Evolutionary conservation across 2,329 filamentous ascomycete genomes (phyloP).

Genomic region (Eutypa lata): DNA sequence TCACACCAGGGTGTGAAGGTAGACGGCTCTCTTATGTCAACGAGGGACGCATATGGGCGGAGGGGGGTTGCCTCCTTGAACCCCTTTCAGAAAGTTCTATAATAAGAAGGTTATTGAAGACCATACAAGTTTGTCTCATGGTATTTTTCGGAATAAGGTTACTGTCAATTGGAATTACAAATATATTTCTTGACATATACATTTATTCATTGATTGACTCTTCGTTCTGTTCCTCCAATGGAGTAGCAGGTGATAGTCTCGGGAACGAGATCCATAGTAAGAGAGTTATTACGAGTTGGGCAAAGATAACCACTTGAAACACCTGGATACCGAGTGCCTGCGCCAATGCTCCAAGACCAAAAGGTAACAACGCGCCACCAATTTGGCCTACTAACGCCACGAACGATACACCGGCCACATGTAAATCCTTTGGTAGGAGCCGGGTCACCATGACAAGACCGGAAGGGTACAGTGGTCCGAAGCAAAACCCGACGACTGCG

Average conservation of each 20-base stretch:
- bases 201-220: no score
- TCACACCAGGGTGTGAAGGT: no score
- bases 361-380: conserved; percentile 40
- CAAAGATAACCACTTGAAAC: conserved; percentile 29
- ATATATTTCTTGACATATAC: no score
- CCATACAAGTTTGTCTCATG: no score
- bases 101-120: no score
- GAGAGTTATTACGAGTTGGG: conserved; percentile 8
- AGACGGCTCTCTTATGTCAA: no score
- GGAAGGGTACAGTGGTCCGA: conserved; percentile 41
- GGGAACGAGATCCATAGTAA: conserved; percentile 14
- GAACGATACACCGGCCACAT: conserved; percentile 41
- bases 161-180: no score
- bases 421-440: conserved; percentile 34
- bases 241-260: conserved; percentile 3
- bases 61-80: no score
- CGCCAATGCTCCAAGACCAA: conserved; percentile 38
- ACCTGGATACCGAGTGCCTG: conserved; percentile 34
- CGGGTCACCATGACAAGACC: conserved; percentile 35
- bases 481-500: conserved; percentile 32
- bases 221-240: no score
- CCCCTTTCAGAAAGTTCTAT: no score
- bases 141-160: no score
- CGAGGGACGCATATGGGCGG: no score
- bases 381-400: conserved; percentile 41